Base-by-base conservation (phyloP, 352 stramenopile species). In the Globisporangium radiosum region DNA sequence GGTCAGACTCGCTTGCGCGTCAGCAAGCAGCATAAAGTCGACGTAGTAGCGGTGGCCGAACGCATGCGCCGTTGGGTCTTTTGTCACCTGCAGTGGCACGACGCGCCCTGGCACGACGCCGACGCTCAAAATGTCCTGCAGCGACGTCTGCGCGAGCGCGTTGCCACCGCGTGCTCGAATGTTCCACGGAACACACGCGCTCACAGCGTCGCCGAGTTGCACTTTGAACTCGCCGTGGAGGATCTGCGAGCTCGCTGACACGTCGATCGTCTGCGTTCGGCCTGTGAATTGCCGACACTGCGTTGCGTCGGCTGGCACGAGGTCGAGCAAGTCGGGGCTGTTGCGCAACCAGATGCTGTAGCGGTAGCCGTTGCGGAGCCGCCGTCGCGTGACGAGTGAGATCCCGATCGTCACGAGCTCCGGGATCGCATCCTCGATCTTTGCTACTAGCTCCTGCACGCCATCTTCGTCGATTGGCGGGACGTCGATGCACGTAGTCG, bases 231-330 rank as follows among this genome's bases (percentile, higher is more conserved):
- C 73, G 2, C 80, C 77, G 7, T 70, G 59, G 0, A 85, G 37
- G 59, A 92, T 84, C n/a, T 60, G 6, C 0, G 67, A 60, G n/a
- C 55, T 42, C 0, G 80, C 68, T 1, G 47, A 66, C 7, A 92
- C 62, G 50, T 90, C 82, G 36, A 92, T 89, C 0, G 82, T 89
- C 60, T 92, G 82, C 4, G 64, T 78, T 2, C 66, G 69, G 11
- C 72, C 78, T 10, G 66, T 48, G 13, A 82, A 71, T 10, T 37
- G 56, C 1, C 65, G 39, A 55, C 82, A 90, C 25, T 52, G 33
- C 0, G 68, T 69, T 2, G 68, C 60, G 50, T 79, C 66, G 33
- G 65, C 63, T 10, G 77, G 50, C 10, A 87, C 60, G 13, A 90
- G 62, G 47, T 88, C 77, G 0, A 88, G 56, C 33, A 90, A 50